A percentile compares a stretch with the other conserved stretches of the same genome.
These are phyloP conservation scores for Quercus lobata DNA, from an alignment of 331 rosid genomes.

Conservation along the genomic window DNA sequence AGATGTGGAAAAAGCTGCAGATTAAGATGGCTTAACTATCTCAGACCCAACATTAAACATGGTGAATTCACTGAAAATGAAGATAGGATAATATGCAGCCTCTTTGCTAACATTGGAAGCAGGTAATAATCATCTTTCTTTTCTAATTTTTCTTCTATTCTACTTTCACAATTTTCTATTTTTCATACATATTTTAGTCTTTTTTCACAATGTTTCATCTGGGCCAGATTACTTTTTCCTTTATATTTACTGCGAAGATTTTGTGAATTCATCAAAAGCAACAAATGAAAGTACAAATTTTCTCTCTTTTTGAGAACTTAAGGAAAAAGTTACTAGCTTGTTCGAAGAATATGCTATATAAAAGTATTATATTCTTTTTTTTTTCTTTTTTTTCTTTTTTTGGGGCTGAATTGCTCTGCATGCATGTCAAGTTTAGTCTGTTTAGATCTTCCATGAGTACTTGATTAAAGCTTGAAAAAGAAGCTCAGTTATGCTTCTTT, in stretches of 20 bases:
- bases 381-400: neutral
- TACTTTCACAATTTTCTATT: neutral
- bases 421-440: constrained; percentile 16
- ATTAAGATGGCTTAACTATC: constrained; percentile 92
- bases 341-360: neutral
- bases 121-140: constrained; percentile 34
- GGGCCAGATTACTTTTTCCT: neutral
- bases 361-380: neutral
- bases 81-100: constrained; percentile 67
- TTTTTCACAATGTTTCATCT: neutral
- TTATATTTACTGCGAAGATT: neutral
- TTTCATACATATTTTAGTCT: neutral
- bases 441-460: constrained; percentile 11
- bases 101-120: constrained; percentile 90
- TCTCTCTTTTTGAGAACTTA: neutral
- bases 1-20: constrained; percentile 98
- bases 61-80: constrained; percentile 86
- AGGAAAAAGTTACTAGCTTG: neutral
- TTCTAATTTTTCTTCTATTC: neutral
- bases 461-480: neutral
- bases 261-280: neutral
- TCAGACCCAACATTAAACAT: constrained; percentile 85
- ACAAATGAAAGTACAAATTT: neutral
- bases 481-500: neutral
- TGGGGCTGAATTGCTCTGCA: constrained; percentile 1